These are phyloP conservation scores for Aspergillus udagawae DNA, from an alignment of 2,329 filamentous ascomycete species.

Conservation along the genomic window DNA sequence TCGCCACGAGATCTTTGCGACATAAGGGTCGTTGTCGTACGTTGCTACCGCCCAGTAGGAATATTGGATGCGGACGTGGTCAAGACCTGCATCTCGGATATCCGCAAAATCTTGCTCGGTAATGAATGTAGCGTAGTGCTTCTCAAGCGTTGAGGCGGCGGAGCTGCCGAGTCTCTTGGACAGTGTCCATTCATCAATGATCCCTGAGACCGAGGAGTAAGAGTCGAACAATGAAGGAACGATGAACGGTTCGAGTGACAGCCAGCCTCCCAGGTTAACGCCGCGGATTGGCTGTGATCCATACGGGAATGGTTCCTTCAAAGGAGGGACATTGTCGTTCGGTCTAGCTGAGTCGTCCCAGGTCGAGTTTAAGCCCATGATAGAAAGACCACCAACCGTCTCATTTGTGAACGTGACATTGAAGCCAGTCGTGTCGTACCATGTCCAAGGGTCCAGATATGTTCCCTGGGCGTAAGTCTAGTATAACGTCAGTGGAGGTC, in stretches of 20 bases:
- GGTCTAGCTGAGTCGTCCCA: slow-evolving; percentile 81
- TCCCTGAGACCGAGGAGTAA: slow-evolving; percentile 56
- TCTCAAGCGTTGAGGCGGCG: slow-evolving; percentile 69
- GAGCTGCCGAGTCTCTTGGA: slow-evolving; percentile 64
- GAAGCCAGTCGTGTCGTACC: slow-evolving; percentile 86
- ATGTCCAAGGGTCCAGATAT: slow-evolving; percentile 82
- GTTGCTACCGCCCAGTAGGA: slow-evolving; percentile 91
- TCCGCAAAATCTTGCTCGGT: slow-evolving; percentile 78
- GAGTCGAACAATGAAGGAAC: slow-evolving; percentile 82
- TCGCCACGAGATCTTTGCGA: slow-evolving; percentile 82
- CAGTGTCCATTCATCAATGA: slow-evolving; percentile 88
- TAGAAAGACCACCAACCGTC: slow-evolving; percentile 77
- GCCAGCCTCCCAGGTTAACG: slow-evolving; percentile 91
- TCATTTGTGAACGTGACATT: slow-evolving; percentile 89
- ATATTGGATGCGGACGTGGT: slow-evolving; percentile 94
- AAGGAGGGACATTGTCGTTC: slow-evolving; percentile 73
- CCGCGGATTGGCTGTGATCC: slow-evolving; percentile 75
- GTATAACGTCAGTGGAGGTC: slow-evolving; percentile 9
- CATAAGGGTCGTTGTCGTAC: slow-evolving; percentile 82
- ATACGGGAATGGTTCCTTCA: slow-evolving; percentile 77
- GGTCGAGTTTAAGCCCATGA: slow-evolving; percentile 80
- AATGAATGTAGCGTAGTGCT: slow-evolving; percentile 87
- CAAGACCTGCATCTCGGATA: slow-evolving; percentile 81
- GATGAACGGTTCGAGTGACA: slow-evolving; percentile 91
- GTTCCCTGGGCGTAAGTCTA: slow-evolving; percentile 63